These are phyloP conservation scores for Begonia fuchsioides DNA, from an alignment of 306 rosid genomes.

Conservation along the genomic window DNA sequence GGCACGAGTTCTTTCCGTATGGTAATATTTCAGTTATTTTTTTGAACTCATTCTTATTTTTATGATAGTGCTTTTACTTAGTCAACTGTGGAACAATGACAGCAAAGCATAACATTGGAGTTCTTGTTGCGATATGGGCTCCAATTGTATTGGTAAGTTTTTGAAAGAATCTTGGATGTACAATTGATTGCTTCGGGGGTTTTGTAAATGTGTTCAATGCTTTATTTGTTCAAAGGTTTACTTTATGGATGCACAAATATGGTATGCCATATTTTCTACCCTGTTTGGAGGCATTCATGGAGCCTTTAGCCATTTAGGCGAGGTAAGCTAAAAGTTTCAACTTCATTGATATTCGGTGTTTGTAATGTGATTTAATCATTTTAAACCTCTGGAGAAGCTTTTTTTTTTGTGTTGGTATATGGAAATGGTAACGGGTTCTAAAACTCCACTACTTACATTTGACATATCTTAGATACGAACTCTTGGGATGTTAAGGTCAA, in stretches of 20 bases:
- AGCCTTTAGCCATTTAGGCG: conserved; percentile 98
- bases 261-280: conserved; percentile 95
- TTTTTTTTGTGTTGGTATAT: neutral
- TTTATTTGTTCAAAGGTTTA: conserved; percentile 53
- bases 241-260: conserved; percentile 95
- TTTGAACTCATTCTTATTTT: neutral
- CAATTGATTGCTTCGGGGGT: no score
- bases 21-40: conserved; percentile 29
- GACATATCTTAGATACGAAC: conserved; percentile 68
- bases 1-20: conserved; percentile 93
- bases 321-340: conserved; percentile 47
- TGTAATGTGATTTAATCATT: no score
- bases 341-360: no score
- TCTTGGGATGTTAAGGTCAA: conserved; percentile 94
- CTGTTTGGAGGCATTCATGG: conserved; percentile 86
- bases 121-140: conserved; percentile 82
- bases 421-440: neutral
- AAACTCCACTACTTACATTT: conserved; percentile 1
- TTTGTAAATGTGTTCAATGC: conserved; percentile 7
- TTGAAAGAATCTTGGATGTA: no score
- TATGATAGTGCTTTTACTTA: conserved; percentile 11
- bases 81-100: conserved; percentile 17
- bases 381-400: neutral
- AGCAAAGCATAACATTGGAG: conserved; percentile 47
- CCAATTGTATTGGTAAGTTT: conserved; percentile 85